Base-by-base conservation (phyloP, 306 rosid genomes). In the Corylus avellana region DNA sequence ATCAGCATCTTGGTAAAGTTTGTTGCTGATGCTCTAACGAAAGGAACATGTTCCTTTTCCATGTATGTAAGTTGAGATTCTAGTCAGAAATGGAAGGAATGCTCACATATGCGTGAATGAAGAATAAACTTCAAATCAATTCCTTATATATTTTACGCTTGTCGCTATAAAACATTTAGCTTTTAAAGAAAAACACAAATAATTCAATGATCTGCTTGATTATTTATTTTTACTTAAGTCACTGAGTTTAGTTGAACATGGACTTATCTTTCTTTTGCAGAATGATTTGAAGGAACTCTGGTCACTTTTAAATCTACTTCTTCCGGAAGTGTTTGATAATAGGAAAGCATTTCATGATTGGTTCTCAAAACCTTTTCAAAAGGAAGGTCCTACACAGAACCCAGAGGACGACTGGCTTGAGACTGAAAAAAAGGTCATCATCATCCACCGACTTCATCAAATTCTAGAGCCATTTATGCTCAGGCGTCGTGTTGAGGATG, bases 401-500 rank as follows among this genome's bases (percentile, higher is more conserved):
- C 90, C 89, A 67, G 98, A 95, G 67, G 98, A 92, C 89, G 97
- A 95, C 71, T 95, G 98, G 98, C 92, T 95, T 81, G 98, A 95
- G 92, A 95, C 98, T 11, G 98, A 95, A 75, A 95, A 95, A 79
- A 95, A 95, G 82, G 97, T 95, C 49, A 95, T 95, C 86, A 90
- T 91, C 49, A 95, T 95, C 79, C 97, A 95, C 74, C 92, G 98
- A n/a, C 98, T 95, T 80, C 98, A 95, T 87, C 97, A 95, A 86
- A 95, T 95, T 89, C 93, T 95, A 56, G 98, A 95, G 87, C 98
- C 98, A 77, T 95, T 95, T 85, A 95, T 95, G 98, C 97, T 95
- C 27, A 88, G 98, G 86, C 98, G 98, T 29, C 98, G 98, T 46
- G 98, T 95, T 77, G 98, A 95, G 84, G 98, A 95, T 55, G 98